Percentiles rank a stretch among this genome's conserved stretches.
These are phyloP conservation scores for Diaporthe australafricana DNA, from an alignment of 2,329 filamentous ascomycete species.

Conservation along the genomic window DNA sequence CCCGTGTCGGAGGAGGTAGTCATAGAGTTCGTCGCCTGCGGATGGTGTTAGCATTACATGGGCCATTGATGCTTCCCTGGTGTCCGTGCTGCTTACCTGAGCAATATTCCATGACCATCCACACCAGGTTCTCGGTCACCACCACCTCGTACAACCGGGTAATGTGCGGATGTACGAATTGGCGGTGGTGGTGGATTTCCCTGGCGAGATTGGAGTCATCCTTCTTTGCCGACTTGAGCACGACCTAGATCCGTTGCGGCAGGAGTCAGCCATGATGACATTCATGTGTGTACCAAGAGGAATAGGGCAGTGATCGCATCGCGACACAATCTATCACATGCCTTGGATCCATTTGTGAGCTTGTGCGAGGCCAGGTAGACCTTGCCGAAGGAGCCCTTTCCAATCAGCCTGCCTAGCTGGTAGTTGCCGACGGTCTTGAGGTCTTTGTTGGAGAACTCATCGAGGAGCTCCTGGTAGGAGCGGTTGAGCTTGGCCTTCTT, in stretches of 20 bases:
- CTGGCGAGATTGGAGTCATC: constrained; percentile 94
- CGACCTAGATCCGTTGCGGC: constrained; percentile 72
- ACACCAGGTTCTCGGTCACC: constrained; percentile 93
- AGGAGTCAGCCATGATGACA: background rate
- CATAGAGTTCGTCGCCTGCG: constrained; percentile 93
- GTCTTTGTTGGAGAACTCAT: constrained; percentile 94
- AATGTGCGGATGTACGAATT: constrained; percentile 98
- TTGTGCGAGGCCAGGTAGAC: constrained; percentile 97
- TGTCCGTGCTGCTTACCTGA: constrained; percentile 69
- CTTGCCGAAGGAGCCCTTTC: constrained; percentile 98
- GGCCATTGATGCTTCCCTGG: background rate
- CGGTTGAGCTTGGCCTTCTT: constrained; percentile 78
- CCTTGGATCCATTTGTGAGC: constrained; percentile 98
- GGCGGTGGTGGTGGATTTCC: constrained; percentile 98
- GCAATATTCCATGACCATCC: constrained; percentile 97
- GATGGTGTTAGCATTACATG: constrained; percentile 43
- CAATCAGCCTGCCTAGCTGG: constrained; percentile 88
- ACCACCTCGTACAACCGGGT: constrained; percentile 97
- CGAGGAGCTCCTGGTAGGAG: constrained; percentile 95
- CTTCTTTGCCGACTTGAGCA: constrained; percentile 97
- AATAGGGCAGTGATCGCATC: background rate
- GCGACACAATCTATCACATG: constrained; percentile 52
- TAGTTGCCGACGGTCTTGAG: constrained; percentile 96
- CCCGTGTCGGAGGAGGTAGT: constrained; percentile 90
- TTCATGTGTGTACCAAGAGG: background rate